Evolutionary conservation across 352 stramenopile genomes (phyloP).

Genomic region (Blastocystis sp.): DNA sequence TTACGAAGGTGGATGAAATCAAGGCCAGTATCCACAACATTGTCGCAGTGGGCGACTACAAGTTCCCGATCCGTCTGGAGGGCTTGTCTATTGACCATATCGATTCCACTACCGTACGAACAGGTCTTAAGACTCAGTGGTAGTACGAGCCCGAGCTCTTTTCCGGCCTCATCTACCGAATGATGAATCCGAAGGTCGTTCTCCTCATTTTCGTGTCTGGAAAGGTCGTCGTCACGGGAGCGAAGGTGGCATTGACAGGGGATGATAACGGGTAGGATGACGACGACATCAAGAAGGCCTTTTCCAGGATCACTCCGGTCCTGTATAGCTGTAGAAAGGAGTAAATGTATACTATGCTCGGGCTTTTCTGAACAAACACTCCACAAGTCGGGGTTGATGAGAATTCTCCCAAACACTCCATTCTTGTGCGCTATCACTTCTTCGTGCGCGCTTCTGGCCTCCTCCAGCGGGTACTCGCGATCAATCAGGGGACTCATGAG

Average conservation of each 20-base stretch:
- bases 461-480: slow-evolving; percentile 53
- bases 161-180: slow-evolving; percentile 95
- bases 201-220: slow-evolving; percentile 97
- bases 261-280: slow-evolving; percentile 1
- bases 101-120: slow-evolving; percentile 51
- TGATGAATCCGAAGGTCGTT: slow-evolving; percentile 93
- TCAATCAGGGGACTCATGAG: slow-evolving; percentile 56
- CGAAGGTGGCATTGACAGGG: slow-evolving; percentile 74
- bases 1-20: slow-evolving; percentile 76
- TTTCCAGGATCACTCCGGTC: slow-evolving; percentile 54
- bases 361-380: slow-evolving; percentile 43
- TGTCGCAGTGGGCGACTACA: slow-evolving; percentile 92
- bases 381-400: slow-evolving; percentile 54
- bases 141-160: slow-evolving; percentile 99
- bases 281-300: slow-evolving; percentile 42
- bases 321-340: slow-evolving; percentile 55
- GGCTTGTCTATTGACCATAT: slow-evolving; percentile 78
- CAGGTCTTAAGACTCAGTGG: slow-evolving; percentile 86
- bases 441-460: slow-evolving; percentile 23
- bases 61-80: slow-evolving; percentile 96
- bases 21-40: slow-evolving; percentile 95
- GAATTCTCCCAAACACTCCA: slow-evolving; percentile 25
- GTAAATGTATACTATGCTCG: slow-evolving; percentile 10
- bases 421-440: slow-evolving; percentile 58
- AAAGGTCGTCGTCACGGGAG: slow-evolving; percentile 93